Base-by-base conservation (phyloP, 2,329 filamentous ascomycete genomes). In the Eurotiales sp. region DNA sequence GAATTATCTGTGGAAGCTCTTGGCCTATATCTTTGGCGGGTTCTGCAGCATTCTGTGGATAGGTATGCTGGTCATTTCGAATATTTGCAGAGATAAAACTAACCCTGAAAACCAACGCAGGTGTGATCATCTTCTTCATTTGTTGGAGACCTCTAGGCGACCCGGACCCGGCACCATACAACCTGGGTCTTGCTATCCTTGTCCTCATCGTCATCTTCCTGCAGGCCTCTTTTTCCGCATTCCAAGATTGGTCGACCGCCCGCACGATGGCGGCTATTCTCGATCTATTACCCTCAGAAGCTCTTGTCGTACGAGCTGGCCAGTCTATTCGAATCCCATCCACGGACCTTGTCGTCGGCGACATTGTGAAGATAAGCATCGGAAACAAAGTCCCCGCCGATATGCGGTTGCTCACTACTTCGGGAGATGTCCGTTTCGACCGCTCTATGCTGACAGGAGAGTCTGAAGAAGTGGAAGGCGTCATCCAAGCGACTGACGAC, bases 211-310 rank as follows among this genome's bases (percentile, higher is more conserved):
- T 91, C 25, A 91, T 86, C 60, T 68, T 82, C 55, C 78, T 86
- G 22, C 83, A 86, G 59, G 87, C 85, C 58, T 78, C 74, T 12
- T 90, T 90, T 71, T 84, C 84, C 51, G 79, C 81, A 61, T 86
- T 79, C 69, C 82, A 85, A 62, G 87, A 91, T 65, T 52, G 87
- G 81, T 88, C 85, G 1, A 87, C 85, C 0, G 85, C 81, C 7
- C 76, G 83, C 10, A 87, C 90, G 53, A 91, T 91, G 88, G 82
- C 83, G 22, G 88, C 85, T 0, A 91, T 92, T 63, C 84, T 85
- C 53, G 84, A 79, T 23, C 86, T 91, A 80, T 76, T 91, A 15
- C 87, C 87, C 0, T 85, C 89, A 54, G 77, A 84, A 55, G 88
- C 84, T 56, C 72, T 85, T 30, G 78, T 87, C 4, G 67, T 86